Percentiles rank a stretch among this genome's conserved stretches.
Evolutionary conservation across 2,329 filamentous ascomycete genomes (phyloP).

Genomic region (Pseudonectria foliicola): DNA sequence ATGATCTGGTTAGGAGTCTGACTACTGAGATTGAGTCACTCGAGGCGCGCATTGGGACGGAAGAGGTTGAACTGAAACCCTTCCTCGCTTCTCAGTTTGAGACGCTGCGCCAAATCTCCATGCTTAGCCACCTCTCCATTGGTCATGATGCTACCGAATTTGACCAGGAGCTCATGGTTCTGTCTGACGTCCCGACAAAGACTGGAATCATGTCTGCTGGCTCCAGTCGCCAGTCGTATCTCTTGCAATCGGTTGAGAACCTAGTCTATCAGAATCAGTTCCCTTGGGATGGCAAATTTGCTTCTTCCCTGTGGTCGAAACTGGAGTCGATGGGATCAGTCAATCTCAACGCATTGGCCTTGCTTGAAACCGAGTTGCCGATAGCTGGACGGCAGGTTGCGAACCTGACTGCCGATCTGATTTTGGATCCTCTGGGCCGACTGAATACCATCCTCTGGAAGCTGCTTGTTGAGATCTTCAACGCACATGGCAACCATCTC

Average conservation of each 20-base stretch:
- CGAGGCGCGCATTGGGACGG: constrained; percentile 37
- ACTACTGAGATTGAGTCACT: constrained; percentile 44
- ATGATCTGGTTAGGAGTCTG: constrained; percentile 43
- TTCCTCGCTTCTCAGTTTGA: constrained; percentile 52
- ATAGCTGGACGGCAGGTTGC: constrained; percentile 50
- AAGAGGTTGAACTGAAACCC: constrained; percentile 35
- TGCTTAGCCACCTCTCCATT: constrained; percentile 29
- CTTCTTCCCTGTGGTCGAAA: constrained; percentile 45
- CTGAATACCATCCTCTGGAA: constrained; percentile 42
- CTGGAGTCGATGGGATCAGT: constrained; percentile 45
- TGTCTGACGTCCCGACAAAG: constrained; percentile 37
- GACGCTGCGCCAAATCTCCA: constrained; percentile 44
- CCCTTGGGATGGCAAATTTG: constrained; percentile 34
- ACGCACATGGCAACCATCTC: constrained; percentile 30
- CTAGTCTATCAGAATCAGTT: constrained; percentile 34
- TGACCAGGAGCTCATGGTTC: constrained; percentile 36
- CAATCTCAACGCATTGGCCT: constrained; percentile 51
- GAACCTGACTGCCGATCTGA: constrained; percentile 40
- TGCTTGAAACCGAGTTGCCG: constrained; percentile 59
- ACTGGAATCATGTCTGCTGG: constrained; percentile 27
- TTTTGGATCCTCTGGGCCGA: constrained; percentile 40
- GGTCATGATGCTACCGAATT: not conserved
- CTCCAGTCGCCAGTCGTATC: constrained; percentile 29
- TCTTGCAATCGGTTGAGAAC: constrained; percentile 42
- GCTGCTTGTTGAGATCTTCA: constrained; percentile 36